Percentiles rank a stretch among this genome's conserved stretches.
Conservation (phyloP, 805 yeast species). For the Yamadazyma phyllophila region DNA sequence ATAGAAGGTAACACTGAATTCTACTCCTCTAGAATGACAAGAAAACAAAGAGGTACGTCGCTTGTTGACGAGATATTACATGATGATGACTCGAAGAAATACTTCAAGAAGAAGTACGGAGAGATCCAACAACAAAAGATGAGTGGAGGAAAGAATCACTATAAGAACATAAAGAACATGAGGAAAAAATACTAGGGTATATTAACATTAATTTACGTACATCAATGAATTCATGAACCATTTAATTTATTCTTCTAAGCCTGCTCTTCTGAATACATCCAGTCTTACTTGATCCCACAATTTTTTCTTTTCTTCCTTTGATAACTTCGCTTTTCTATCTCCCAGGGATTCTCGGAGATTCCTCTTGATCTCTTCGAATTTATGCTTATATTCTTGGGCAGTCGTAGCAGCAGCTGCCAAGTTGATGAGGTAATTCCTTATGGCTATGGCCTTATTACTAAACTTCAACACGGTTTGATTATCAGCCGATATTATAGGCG, state of each 20-base stretch:
- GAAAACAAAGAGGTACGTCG: conserved; percentile 71
- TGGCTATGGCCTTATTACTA: conserved; percentile 44
- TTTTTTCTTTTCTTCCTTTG: conserved; percentile 40
- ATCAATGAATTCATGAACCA: conserved; percentile 6
- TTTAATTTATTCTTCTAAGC: conserved; percentile 22
- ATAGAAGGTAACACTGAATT: conserved; percentile 80
- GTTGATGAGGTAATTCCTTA: conserved; percentile 50
- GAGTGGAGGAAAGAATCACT: conserved; percentile 67
- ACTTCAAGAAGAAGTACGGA: conserved; percentile 79
- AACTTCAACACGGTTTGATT: conserved; percentile 30
- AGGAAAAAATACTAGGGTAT: conserved; percentile 46
- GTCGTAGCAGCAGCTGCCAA: conserved; percentile 56
- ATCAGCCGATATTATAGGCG: conserved; percentile 28
- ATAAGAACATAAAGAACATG: conserved; percentile 59
- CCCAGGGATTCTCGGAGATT: conserved; percentile 18
- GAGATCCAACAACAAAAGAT: conserved; percentile 68
- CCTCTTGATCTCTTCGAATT: conserved; percentile 32
- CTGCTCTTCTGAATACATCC: conserved; percentile 50
- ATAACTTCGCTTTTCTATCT: conserved; percentile 29
- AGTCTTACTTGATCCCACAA: conserved; percentile 52
- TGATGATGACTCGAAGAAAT: conserved; percentile 64
- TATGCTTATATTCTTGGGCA: conserved; percentile 46
- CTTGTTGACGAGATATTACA: conserved; percentile 80
- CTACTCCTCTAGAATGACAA: conserved; percentile 62
- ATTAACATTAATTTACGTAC: conserved; percentile 1